Conservation (phyloP, 257 asterid genomes). For the Capsicum chinense region DNA sequence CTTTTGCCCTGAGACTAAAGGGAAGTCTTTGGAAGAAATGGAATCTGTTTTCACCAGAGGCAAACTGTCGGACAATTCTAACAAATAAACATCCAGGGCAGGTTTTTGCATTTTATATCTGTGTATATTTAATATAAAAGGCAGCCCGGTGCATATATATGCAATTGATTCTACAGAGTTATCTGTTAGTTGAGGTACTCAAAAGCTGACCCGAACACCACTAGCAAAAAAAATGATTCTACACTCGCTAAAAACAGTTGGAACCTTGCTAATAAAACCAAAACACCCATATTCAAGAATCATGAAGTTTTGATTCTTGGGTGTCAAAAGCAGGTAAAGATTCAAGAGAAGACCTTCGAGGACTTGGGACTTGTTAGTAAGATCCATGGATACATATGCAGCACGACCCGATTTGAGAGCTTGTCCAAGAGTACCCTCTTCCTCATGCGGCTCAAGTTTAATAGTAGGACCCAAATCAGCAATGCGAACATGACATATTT, state of each 20-base stretch:
- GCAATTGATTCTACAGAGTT: too few relatives aligned
- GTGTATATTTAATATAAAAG: too few relatives aligned
- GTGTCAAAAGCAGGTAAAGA: too few relatives aligned
- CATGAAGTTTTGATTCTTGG: not conserved
- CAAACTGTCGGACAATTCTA: not conserved
- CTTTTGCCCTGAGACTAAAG: conserved; percentile 5
- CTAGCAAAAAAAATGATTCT: too few relatives aligned
- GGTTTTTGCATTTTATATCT: too few relatives aligned
- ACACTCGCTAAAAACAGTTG: too few relatives aligned
- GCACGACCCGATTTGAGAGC: conserved; percentile 77
- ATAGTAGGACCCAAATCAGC: conserved; percentile 76
- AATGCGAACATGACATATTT: conserved; percentile 70
- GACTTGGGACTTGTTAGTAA: conserved; percentile 81
- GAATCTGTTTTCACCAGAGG: not conserved
- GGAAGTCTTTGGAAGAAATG: not conserved
- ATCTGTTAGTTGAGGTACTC: too few relatives aligned
- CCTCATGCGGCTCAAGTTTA: conserved; percentile 75
- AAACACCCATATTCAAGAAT: not conserved
- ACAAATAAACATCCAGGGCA: not conserved
- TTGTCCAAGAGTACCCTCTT: conserved; percentile 63
- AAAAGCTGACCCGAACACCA: too few relatives aligned
- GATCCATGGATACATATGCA: conserved; percentile 74
- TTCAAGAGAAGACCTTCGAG: conserved; percentile 53
- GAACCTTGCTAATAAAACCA: too few relatives aligned
- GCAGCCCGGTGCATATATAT: too few relatives aligned